A percentile compares a stretch with the other conserved stretches of the same genome.
These are phyloP conservation scores for Trichoderma hamatum DNA, from an alignment of 2,329 filamentous ascomycete genomes.

Conservation along the genomic window DNA sequence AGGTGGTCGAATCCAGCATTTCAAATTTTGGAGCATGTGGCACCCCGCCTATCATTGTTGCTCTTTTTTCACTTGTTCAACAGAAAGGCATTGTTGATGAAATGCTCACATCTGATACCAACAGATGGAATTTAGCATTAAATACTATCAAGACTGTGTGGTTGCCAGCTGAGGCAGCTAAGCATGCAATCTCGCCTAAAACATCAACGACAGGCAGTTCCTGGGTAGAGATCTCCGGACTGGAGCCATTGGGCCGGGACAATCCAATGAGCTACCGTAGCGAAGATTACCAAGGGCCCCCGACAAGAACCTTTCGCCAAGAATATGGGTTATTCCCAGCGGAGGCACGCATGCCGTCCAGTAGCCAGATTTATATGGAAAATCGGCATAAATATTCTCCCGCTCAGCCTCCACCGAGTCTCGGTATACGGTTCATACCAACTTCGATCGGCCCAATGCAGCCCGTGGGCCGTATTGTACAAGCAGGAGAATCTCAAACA, in stretches of 20 bases:
- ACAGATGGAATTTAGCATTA: conserved; percentile 20
- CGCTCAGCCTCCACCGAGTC: conserved; percentile 2
- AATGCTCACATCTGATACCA: conserved; percentile 18
- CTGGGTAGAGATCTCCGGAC: background rate
- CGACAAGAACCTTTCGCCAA: background rate
- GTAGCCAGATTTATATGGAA: background rate
- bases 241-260: background rate
- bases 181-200: background rate
- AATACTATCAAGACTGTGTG: conserved; percentile 4
- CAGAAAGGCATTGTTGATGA: conserved; percentile 13
- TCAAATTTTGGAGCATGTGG: conserved; percentile 18
- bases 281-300: background rate
- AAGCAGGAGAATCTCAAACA: background rate
- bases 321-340: conserved; percentile 14
- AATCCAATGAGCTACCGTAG: background rate
- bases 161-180: background rate
- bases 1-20: conserved; percentile 20
- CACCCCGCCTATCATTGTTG: conserved; percentile 7
- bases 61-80: conserved; percentile 14
- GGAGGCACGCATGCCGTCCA: background rate
- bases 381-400: conserved; percentile 21
- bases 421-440: background rate
- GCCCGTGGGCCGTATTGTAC: background rate
- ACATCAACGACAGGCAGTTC: background rate
- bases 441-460: background rate